A percentile compares a stretch with the other conserved stretches of the same genome.
phyloP scores from a whole-genome alignment of 2,329 filamentous ascomycete genomes.

The Diplocarpon mali region DNA sequence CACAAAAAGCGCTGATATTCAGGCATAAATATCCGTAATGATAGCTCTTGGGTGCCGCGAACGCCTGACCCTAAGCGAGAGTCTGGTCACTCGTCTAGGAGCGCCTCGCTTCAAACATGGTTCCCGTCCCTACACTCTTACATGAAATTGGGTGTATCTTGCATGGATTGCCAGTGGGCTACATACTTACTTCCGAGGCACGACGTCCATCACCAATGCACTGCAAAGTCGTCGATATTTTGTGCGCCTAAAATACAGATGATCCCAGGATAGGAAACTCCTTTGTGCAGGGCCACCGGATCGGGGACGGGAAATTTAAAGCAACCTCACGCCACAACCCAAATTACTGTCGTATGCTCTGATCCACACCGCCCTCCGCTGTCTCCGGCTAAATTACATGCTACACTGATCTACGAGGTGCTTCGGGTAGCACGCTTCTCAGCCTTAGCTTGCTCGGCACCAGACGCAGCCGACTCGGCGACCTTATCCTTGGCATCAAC shows the following conservation, averaged over 20 bases:
- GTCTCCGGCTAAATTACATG: background rate
- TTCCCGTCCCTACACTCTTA: no score
- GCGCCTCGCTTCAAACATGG: no score
- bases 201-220: no score
- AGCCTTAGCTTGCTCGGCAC: slow-evolving; percentile 63
- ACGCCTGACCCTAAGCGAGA: no score
- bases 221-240: slow-evolving; percentile 8
- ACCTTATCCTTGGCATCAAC: slow-evolving; percentile 68
- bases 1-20: no score
- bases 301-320: slow-evolving; percentile 10
- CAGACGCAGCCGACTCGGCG: slow-evolving; percentile 44
- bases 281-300: slow-evolving; percentile 2
- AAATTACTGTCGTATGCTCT: slow-evolving; percentile 10
- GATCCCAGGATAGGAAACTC: slow-evolving; percentile 5
- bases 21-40: no score
- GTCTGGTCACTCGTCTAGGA: no score
- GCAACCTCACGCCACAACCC: slow-evolving; percentile 7
- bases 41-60: no score
- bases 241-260: slow-evolving; percentile 23
- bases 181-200: no score
- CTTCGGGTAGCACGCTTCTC: slow-evolving; percentile 27
- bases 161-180: no score
- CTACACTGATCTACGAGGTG: slow-evolving; percentile 17
- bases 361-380: background rate
- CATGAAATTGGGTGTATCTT: no score